Evolutionary conservation across 345 rosid species (phyloP), one percentile per base, ranked within the genome.

Genomic region (Nasturtium officinale): DNA sequence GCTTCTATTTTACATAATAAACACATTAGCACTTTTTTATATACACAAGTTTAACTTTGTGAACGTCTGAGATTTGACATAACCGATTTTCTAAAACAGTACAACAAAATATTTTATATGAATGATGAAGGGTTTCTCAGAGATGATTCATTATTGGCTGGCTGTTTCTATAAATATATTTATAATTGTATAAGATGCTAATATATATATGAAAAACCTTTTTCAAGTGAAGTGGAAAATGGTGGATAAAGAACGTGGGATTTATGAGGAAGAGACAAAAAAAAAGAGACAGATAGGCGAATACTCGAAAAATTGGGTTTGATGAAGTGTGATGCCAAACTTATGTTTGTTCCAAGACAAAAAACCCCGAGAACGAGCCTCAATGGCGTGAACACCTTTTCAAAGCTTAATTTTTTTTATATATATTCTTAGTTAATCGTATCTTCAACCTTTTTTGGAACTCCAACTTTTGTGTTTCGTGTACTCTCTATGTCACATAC

Each of bases 391-490:
- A 77, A 64, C 56, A 56, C 53, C 47, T 47, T 71, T 77, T 62
- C 5, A 52, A 69, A 53, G 25, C 61, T 61, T 52, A 38, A 10
- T 9, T 26, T 26, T 26, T 26, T 26, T 38, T 10, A 9, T 37
- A 20, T 43, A 43, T 37, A 8, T 43, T 63, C 55, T 43, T 63
- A 54, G 37, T 73, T 21, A 54, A 54, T 23, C 9, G 56, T 65
- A 65, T 65, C 62, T 65, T 65, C 64, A 72, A 53, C 63, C 62
- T 73, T 69, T 86, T 84, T 81, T 83, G 87, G 78, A 80, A 81
- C 79, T 82, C 86, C 80, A 69, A 73, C 77, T 81, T 85, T 82
- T 77, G 89, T 89, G 89, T 77, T 86, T 82, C 70, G 90, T 82
- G 88, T 67, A 16, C 65, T 65, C 51, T 65, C 65, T 63, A 42